Evolutionary conservation across 257 asterid species (phyloP).

Genomic region (Nicotiana tomentosiformis): DNA sequence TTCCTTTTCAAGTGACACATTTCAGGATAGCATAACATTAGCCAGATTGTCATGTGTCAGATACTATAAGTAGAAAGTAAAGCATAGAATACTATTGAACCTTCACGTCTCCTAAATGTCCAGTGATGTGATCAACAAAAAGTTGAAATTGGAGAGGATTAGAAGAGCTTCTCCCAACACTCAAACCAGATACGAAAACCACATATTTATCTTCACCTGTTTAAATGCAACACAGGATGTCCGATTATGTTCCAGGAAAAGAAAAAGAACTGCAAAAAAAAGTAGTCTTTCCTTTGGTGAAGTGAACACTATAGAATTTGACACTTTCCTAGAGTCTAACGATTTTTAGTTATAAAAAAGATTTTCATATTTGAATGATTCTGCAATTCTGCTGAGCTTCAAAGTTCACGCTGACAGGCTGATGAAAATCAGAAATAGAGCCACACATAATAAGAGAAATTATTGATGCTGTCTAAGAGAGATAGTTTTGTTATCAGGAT

Average conservation of each 20-base stretch:
- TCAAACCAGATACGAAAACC: conserved; percentile 79
- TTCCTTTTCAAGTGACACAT: conserved; percentile 46
- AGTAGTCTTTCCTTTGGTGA: neutral
- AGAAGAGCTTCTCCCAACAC: conserved; percentile 67
- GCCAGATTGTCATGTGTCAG: conserved; percentile 8
- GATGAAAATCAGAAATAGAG: neutral
- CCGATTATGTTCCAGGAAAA: neutral
- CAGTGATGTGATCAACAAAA: conserved; percentile 90
- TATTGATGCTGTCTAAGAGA: neutral
- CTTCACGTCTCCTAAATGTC: conserved; percentile 94
- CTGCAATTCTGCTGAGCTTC: neutral
- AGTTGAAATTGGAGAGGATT: conserved; percentile 94
- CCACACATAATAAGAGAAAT: neutral
- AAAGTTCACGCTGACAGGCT: neutral
- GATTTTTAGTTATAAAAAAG: neutral
- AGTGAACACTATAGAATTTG: neutral
- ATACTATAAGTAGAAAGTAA: neutral
- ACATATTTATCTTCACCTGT: conserved; percentile 91
- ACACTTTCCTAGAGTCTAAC: neutral
- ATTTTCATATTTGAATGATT: neutral
- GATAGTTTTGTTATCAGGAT: neutral
- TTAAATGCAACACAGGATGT: conserved; percentile 6
- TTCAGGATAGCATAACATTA: conserved; percentile 15
- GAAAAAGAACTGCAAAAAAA: neutral
- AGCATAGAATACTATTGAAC: conserved; percentile 31